Base-by-base conservation (phyloP, 2,329 filamentous ascomycete genomes). In the Chaetoscypha palmicola region DNA sequence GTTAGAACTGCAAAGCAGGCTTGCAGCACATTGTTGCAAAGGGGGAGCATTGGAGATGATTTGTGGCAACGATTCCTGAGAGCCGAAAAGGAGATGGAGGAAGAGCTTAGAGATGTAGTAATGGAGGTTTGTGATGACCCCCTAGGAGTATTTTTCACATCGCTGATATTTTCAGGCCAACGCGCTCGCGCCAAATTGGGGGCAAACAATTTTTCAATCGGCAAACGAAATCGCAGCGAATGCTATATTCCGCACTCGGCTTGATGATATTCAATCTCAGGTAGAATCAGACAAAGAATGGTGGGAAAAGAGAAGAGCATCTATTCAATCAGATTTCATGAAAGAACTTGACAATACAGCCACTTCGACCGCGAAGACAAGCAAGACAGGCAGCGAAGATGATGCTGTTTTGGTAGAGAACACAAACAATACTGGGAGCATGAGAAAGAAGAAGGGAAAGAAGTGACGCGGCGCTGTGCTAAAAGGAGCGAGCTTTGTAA, bases 41-140 rank as follows among this genome's bases (percentile, higher is more conserved):
- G 88, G 51, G 92, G 92, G 38, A 94, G 88, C 60, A 89, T 98
- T 1, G 91, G 92, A 11, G 92, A 98, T 63, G 92, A 98, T 65
- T 68, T 98, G 55, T 95, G 89, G 85, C 87, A 96, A 70, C 76
- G 91, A 30, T 95, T 97, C 66, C 68, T 82, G 66, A 77, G 88
- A 39, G 92, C 91, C 1, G 92, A 98, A 76, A 90, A 94, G 70
- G 92, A 98, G 68, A 94, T 97, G 73, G 90, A 98, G 68, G 87
- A 89, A 55, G 92, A 98, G 68, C 73, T 98, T 49, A 79, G 87
- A 58, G 92, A 98, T 66, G 91, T 97, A 19, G 89, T 97, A 24
- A 78, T 81, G 57, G 91, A 97, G 81, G 89, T 94, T 65, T 50
- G 74, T 51, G 1, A 19, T 30, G 32, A 4, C 17, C 8, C n/a